Evolutionary conservation across 1,139 yeast genomes (phyloP).

Genomic region (Debaryomyces sp.): DNA sequence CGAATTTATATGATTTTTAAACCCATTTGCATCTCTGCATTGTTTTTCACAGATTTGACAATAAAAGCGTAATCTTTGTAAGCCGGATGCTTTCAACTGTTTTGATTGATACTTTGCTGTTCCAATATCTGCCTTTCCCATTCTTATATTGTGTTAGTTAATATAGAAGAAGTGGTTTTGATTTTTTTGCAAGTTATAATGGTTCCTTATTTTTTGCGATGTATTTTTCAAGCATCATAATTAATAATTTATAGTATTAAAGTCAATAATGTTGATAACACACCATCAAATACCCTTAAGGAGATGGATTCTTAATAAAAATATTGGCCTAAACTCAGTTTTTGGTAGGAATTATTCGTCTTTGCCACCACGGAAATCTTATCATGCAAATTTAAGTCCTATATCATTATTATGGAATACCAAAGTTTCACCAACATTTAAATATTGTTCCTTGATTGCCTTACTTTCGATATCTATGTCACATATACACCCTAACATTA

Average conservation of each 20-base stretch:
- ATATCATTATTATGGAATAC: constrained; percentile 29
- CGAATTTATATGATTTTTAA: constrained; percentile 79
- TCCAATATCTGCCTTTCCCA: constrained; percentile 65
- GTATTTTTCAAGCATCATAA: neutral
- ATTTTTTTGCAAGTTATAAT: neutral
- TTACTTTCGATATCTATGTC: constrained; percentile 32
- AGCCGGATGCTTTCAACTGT: constrained; percentile 78
- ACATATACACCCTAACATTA: constrained; percentile 38
- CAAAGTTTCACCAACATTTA: constrained; percentile 28
- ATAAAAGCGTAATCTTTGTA: constrained; percentile 82
- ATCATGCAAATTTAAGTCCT: constrained; percentile 28
- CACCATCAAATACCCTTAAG: constrained; percentile 2
- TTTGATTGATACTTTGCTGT: constrained; percentile 82
- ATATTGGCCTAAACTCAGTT: neutral
- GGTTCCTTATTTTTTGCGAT: constrained; percentile 1
- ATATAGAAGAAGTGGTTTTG: neutral
- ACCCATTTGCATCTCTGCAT: constrained; percentile 95
- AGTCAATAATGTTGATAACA: constrained; percentile 3
- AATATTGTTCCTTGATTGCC: constrained; percentile 32
- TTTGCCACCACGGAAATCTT: constrained; percentile 38
- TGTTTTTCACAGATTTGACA: constrained; percentile 94
- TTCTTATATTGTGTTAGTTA: constrained; percentile 1
- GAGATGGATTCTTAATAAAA: neutral
- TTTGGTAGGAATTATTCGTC: constrained; percentile 1
- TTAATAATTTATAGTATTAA: neutral